phyloP scores from a whole-genome alignment of 208 protist genomes.

The Phytomonas francai region DNA sequence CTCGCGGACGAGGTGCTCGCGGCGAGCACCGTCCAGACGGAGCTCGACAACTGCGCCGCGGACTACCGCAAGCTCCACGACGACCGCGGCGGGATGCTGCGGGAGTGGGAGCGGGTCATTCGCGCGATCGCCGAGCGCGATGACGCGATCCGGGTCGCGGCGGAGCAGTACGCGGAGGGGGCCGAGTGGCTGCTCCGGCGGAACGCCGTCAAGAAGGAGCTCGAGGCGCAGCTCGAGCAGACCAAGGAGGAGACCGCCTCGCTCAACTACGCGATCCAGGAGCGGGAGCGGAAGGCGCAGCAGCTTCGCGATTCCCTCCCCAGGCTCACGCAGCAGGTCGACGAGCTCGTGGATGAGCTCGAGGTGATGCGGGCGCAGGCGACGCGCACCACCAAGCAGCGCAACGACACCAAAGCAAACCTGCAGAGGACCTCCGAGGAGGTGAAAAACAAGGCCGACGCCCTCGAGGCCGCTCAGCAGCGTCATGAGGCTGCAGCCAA shows the following conservation, averaged over 20 bases:
- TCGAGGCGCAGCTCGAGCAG: constrained; percentile 20
- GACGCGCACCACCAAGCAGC: constrained; percentile 40
- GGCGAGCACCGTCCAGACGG: constrained; percentile 80
- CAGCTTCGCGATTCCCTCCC: constrained; percentile 33
- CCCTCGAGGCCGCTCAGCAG: constrained; percentile 25
- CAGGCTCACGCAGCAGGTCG: constrained; percentile 36
- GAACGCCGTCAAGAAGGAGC: constrained; percentile 28
- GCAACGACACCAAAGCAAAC: constrained; percentile 19
- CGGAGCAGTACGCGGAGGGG: constrained; percentile 70
- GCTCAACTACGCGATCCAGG: constrained; percentile 43
- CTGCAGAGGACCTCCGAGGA: constrained; percentile 23
- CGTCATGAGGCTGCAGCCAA: constrained; percentile 16
- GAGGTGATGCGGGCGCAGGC: constrained; percentile 56
- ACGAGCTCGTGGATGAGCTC: constrained; percentile 73
- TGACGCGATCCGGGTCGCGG: constrained; percentile 65
- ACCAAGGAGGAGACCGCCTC: constrained; percentile 39
- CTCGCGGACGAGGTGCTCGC: constrained; percentile 77
- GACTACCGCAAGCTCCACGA: constrained; percentile 87
- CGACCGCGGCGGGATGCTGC: constrained; percentile 79
- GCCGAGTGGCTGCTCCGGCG: constrained; percentile 62
- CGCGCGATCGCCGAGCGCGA: constrained; percentile 82
- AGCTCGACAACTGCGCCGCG: constrained; percentile 88
- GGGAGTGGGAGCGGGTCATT: constrained; percentile 89
- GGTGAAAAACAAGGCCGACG: constrained; percentile 24
- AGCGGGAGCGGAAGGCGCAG: constrained; percentile 42